Conservation (phyloP, 2,329 filamentous ascomycete genomes). For the Microsporum audouinii region DNA sequence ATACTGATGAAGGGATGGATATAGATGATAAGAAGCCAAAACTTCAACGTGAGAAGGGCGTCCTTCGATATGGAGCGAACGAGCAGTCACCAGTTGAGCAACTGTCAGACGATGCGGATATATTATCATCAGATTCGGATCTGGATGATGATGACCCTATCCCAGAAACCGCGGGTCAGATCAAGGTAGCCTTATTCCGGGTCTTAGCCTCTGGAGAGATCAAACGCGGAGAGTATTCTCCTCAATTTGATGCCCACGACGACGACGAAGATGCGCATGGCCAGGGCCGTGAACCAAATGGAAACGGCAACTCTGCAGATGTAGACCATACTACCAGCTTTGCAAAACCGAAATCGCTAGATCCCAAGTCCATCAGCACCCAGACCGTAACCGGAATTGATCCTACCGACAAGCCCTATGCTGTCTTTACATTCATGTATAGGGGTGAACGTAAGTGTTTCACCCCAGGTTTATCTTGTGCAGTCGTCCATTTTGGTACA, state of each 20-base stretch:
- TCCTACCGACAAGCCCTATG: slow-evolving; percentile 89
- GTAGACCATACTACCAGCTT: slow-evolving; percentile 97
- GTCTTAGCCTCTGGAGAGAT: slow-evolving; percentile 94
- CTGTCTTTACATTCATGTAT: slow-evolving; percentile 96
- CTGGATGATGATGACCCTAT: slow-evolving; percentile 59
- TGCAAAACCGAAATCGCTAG: slow-evolving; percentile 87
- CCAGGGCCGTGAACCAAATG: slow-evolving; percentile 19
- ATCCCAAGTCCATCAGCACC: slow-evolving; percentile 94
- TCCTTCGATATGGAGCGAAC: slow-evolving; percentile 71
- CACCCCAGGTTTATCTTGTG: neutral
- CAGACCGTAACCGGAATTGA: slow-evolving; percentile 99
- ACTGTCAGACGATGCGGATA: slow-evolving; percentile 56
- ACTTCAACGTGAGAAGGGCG: slow-evolving; percentile 37
- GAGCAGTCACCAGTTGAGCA: slow-evolving; percentile 63
- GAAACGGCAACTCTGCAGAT: slow-evolving; percentile 56
- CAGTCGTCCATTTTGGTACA: neutral
- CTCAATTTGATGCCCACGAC: slow-evolving; percentile 93
- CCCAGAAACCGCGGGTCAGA: slow-evolving; percentile 89
- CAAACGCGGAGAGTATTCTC: slow-evolving; percentile 94
- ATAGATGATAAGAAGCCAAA: slow-evolving; percentile 25
- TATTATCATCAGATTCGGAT: slow-evolving; percentile 55
- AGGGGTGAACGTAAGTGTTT: slow-evolving; percentile 71
- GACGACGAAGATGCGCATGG: slow-evolving; percentile 63
- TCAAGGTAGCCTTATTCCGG: slow-evolving; percentile 93
- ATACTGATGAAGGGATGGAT: slow-evolving; percentile 35